phyloP scores from a whole-genome alignment of 2,329 filamentous ascomycete species.

The Tolypocladium pustulatum region DNA sequence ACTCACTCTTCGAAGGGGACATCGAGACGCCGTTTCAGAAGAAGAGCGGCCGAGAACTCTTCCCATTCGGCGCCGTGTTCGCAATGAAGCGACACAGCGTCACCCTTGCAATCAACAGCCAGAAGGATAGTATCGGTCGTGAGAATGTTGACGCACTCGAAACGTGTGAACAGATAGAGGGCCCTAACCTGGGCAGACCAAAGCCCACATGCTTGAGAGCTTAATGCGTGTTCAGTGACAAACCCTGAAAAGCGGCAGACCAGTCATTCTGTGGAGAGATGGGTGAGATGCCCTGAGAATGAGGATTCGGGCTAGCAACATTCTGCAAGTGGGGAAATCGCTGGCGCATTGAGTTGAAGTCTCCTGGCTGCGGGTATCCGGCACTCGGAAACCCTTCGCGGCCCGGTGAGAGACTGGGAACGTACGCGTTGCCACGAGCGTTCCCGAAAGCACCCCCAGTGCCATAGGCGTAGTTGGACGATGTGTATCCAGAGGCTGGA shows the following conservation, averaged over 20 bases:
- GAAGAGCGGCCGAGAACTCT: background rate
- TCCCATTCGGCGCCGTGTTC: background rate
- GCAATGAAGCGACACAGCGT: background rate
- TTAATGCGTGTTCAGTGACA: slow-evolving; percentile 58
- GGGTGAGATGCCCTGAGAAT: slow-evolving; percentile 27
- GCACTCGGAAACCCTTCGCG: slow-evolving; percentile 18
- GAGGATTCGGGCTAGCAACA: slow-evolving; percentile 22
- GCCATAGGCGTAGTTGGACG: slow-evolving; percentile 24
- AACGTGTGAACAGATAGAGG: background rate
- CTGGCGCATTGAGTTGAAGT: slow-evolving; percentile 35
- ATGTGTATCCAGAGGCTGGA: slow-evolving; percentile 23
- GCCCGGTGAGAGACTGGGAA: slow-evolving; percentile 14
- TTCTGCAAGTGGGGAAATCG: slow-evolving; percentile 33
- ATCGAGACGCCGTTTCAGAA: background rate
- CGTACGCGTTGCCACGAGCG: slow-evolving; percentile 18
- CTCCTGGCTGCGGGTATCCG: slow-evolving; percentile 24
- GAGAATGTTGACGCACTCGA: background rate
- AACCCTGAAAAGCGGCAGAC: slow-evolving; percentile 54
- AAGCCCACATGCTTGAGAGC: background rate
- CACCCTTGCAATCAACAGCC: background rate
- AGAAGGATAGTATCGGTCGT: background rate
- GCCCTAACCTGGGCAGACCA: background rate
- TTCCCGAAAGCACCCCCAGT: slow-evolving; percentile 22
- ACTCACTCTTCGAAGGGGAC: background rate
- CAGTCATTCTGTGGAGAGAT: slow-evolving; percentile 46